A percentile compares a stretch with the other conserved stretches of the same genome.
Conservation (phyloP, 768 basidiomycete species). For the Cystofilobasidium macerans region DNA sequence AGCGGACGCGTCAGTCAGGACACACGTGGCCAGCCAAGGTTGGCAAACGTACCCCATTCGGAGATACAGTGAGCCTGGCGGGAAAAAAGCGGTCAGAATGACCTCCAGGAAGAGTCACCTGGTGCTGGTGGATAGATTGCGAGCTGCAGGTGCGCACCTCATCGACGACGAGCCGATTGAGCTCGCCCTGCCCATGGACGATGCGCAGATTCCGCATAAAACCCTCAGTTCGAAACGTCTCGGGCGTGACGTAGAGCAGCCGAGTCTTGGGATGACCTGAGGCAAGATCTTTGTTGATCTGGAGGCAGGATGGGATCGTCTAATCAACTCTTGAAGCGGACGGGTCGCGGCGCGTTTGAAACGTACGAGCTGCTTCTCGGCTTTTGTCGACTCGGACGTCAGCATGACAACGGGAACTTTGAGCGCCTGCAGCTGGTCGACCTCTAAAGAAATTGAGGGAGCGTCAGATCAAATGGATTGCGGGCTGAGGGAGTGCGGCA, state of each 20-base stretch:
- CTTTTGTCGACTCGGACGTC: slow-evolving; percentile 52
- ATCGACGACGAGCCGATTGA: slow-evolving; percentile 68
- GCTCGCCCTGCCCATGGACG: slow-evolving; percentile 48
- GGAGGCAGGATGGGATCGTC: background rate
- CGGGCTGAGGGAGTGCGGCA: background rate
- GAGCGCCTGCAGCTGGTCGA: slow-evolving; percentile 36
- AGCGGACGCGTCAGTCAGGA: too few relatives aligned
- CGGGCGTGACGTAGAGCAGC: slow-evolving; percentile 70
- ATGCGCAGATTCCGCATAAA: slow-evolving; percentile 47
- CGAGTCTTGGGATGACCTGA: slow-evolving; percentile 52
- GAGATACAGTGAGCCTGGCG: slow-evolving; percentile 39
- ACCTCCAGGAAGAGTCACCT: background rate
- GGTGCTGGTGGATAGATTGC: too few relatives aligned
- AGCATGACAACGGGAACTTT: slow-evolving; percentile 52
- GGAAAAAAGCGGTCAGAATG: background rate
- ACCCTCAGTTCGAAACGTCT: slow-evolving; percentile 52
- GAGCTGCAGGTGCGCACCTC: slow-evolving; percentile 46
- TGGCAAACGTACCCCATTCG: slow-evolving; percentile 24
- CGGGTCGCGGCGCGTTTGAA: background rate
- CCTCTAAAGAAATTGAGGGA: slow-evolving; percentile 15
- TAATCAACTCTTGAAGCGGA: background rate
- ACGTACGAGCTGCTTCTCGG: slow-evolving; percentile 50
- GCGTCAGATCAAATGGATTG: background rate
- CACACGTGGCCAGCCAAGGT: too few relatives aligned
- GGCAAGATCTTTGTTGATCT: slow-evolving; percentile 56